These are phyloP conservation scores for Fagopyrum tataricum DNA, from an alignment of 148 eudicot genomes.

Conservation along the genomic window DNA sequence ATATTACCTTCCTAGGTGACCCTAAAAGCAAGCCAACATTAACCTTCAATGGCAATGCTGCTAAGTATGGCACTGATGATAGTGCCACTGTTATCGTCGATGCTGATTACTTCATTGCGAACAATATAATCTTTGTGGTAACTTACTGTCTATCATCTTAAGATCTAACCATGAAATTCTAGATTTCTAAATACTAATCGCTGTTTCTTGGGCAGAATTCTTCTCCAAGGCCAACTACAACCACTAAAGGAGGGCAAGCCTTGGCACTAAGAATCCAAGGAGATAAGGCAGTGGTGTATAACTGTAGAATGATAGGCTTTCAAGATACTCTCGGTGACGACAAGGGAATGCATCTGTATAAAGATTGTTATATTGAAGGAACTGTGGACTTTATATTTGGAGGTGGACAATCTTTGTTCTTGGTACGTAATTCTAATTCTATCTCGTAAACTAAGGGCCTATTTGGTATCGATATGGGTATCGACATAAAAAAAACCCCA, in stretches of 20 bases:
- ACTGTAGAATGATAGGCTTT: constrained; percentile 24
- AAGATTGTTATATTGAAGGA: constrained; percentile 34
- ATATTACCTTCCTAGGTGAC: constrained; percentile 47
- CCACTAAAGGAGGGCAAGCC: constrained; percentile 23
- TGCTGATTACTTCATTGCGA: constrained; percentile 50
- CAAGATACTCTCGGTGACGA: constrained; percentile 32
- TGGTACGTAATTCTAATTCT: constrained; percentile 12
- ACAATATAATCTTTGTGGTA: constrained; percentile 47
- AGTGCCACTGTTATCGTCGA: constrained; percentile 55
- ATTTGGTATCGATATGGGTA: no score
- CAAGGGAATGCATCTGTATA: constrained; percentile 27
- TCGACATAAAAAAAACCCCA: no score
- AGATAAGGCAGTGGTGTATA: constrained; percentile 26
- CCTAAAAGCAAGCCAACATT: constrained; percentile 36
- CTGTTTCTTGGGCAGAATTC: constrained; percentile 34
- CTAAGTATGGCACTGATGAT: constrained; percentile 43
- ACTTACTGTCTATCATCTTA: neutral
- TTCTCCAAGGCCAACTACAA: constrained; percentile 54
- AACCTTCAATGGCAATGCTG: constrained; percentile 43
- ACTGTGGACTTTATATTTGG: constrained; percentile 39
- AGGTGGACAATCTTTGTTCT: constrained; percentile 19
- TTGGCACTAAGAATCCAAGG: constrained; percentile 21
- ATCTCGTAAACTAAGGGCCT: no score
- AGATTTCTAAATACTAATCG: no score
- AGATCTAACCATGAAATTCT: no score